phyloP scores from a whole-genome alignment of 2,329 filamentous ascomycete species.

The Fusarium lateritium region DNA sequence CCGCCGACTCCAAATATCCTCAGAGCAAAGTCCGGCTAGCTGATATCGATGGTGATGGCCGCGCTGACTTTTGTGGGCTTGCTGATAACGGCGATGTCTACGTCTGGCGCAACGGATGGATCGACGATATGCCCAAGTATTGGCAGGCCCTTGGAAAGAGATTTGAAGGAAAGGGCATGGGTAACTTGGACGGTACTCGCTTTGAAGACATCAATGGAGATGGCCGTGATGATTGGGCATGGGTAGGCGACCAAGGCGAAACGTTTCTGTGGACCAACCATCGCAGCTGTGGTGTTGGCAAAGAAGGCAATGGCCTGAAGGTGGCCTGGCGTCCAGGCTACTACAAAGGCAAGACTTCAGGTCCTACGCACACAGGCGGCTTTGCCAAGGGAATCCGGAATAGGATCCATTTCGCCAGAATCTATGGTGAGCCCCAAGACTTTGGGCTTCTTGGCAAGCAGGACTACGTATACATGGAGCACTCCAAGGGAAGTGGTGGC shows the following conservation, averaged over 20 bases:
- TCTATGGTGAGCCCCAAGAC: neutral
- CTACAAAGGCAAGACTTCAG: neutral
- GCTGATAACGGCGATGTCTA: slow-evolving; percentile 2
- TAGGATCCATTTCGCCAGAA: neutral
- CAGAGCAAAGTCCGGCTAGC: neutral
- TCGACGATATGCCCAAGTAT: slow-evolving; percentile 8
- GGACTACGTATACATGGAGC: neutral
- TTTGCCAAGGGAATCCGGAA: neutral
- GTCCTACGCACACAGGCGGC: neutral
- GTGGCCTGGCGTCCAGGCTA: slow-evolving; percentile 9
- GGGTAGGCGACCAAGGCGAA: neutral
- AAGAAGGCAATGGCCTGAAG: neutral
- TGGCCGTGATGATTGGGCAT: neutral
- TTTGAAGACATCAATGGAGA: slow-evolving; percentile 42
- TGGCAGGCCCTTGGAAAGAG: slow-evolving; percentile 53
- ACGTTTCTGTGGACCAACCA: neutral
- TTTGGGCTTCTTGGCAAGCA: slow-evolving; percentile 21
- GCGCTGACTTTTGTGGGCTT: neutral
- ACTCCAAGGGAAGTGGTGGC: slow-evolving; percentile 1
- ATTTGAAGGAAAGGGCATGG: slow-evolving; percentile 41
- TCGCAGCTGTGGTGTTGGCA: neutral
- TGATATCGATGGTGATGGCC: slow-evolving; percentile 13
- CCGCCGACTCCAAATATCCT: neutral
- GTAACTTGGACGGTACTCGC: slow-evolving; percentile 35
- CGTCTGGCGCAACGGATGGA: slow-evolving; percentile 17